Evolutionary conservation across 2,329 filamentous ascomycete genomes (phyloP).

Genomic region (Exutisphaerella laricina): DNA sequence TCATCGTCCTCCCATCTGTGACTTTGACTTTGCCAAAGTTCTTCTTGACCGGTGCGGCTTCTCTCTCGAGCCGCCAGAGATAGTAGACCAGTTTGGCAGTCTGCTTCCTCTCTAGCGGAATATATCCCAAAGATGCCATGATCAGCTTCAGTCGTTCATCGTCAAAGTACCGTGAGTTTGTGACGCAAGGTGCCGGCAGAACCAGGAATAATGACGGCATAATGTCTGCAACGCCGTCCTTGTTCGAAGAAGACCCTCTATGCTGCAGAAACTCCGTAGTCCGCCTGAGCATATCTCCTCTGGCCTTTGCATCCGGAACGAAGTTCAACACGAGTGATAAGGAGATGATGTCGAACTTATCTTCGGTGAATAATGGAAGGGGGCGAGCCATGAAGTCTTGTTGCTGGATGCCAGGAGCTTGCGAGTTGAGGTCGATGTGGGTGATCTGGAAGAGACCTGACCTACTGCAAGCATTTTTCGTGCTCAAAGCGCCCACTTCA

Average conservation of each 20-base stretch:
- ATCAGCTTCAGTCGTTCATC: conserved; percentile 63
- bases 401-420: conserved; percentile 71
- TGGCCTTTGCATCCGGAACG: conserved; percentile 66
- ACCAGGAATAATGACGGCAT: conserved; percentile 66
- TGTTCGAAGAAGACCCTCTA: conserved; percentile 9
- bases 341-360: conserved; percentile 83
- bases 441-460: conserved; percentile 66
- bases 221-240: conserved; percentile 1
- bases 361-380: conserved; percentile 55
- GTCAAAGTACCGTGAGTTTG: conserved; percentile 85
- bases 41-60: conserved; percentile 23
- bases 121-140: conserved; percentile 72
- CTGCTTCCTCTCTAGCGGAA: conserved; percentile 58
- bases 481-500: conserved; percentile 84
- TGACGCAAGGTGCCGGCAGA: conserved; percentile 77
- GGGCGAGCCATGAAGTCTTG: conserved; percentile 94
- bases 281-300: conserved; percentile 80
- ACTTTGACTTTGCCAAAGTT: conserved; percentile 68
- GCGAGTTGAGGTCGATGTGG: conserved; percentile 86
- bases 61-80: conserved; percentile 60
- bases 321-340: conserved; percentile 92
- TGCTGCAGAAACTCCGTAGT: conserved; percentile 62
- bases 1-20: conserved; percentile 67
- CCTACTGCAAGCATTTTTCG: conserved; percentile 74
- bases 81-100: conserved; percentile 84